Evolutionary conservation across 1,139 yeast genomes (phyloP), one percentile per base, ranked within the genome.

Genomic region (Sugiyamaella novakii): DNA sequence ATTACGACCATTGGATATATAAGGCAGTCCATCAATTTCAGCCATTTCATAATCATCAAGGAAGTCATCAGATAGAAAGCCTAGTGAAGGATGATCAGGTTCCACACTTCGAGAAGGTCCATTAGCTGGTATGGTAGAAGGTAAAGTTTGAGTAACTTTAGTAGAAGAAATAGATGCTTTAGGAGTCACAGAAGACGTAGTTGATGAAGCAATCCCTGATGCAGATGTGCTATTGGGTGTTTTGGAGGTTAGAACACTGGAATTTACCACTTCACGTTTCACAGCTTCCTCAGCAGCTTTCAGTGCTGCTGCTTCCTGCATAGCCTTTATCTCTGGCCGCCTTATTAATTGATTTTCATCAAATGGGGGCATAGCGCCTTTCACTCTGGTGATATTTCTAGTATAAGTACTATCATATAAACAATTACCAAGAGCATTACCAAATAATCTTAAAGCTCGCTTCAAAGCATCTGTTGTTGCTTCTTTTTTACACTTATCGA

Each of bases 381-480:
- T 60, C 43, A 83, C 74, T 49, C 76, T 74, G 44, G 75, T 73
- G 41, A 85, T 75, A 54, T 79, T 74, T 29, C 74, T 69, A 11
- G 77, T 66, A 49, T 79, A 80, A 27, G 73, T 71, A 55, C 77
- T 76, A 63, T 85, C 91, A 59, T 85, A 84, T 17, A 85, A 72
- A 62, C 94, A 85, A 63, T 84, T 84, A 1, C 94, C 94, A 57
- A 85, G 68, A 0, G 83, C 82, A 61, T 84, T 83, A 27, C 95
- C 95, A 67, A 85, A 86, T 61, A 84, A 81, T 51, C 94, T 73
- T 56, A 86, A 71, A 27, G 91, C 84, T 35, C 95, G 70, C 64
- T 86, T 86, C 54, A 84, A 64, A 0, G 83, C 95, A 65, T 86
- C 94, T 0, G 95, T 86, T 22, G 81, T 76, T 1, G 92, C 94